These are phyloP conservation scores for Posidonia oceanica DNA, from an alignment of 116 monocot genomes.

Conservation along the genomic window DNA sequence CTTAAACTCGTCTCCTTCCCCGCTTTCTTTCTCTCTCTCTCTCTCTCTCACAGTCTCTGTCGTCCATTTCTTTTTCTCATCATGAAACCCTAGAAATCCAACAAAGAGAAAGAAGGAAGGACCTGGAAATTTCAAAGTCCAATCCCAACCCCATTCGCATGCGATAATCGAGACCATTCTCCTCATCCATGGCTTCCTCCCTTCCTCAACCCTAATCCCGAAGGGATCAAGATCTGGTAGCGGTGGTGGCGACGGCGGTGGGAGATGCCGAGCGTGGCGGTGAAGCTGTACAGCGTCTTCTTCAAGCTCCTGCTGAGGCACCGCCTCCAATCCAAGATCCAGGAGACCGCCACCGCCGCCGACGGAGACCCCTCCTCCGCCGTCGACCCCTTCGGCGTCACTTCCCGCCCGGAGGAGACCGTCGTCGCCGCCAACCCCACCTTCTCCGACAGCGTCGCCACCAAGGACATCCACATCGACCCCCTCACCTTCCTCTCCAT, in stretches of 20 bases:
- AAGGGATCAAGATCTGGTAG: no score
- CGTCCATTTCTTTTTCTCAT: no score
- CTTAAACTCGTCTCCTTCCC: no score
- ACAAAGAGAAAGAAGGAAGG: no score
- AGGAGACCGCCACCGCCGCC: neutral
- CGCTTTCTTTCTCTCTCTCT: no score
- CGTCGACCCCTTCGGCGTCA: constrained; percentile 16
- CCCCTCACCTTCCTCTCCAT: constrained; percentile 51
- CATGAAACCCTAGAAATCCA: no score
- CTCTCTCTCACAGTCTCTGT: no score
- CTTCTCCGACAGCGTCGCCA: constrained; percentile 58
- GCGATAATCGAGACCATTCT: no score
- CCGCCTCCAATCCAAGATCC: constrained; percentile 34
- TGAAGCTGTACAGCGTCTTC: constrained; percentile 77
- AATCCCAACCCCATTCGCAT: no score
- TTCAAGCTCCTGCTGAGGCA: constrained; percentile 62
- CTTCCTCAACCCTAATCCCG: no score
- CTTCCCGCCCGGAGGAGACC: constrained; percentile 44
- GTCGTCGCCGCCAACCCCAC: constrained; percentile 32
- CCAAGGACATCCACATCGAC: constrained; percentile 72
- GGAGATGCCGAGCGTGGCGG: constrained; percentile 51
- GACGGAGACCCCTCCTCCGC: neutral
- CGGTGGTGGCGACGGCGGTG: neutral
- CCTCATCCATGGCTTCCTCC: no score
- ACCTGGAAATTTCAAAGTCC: no score